These are phyloP conservation scores for Russula olivacea DNA, from an alignment of 768 basidiomycete species.

Conservation along the genomic window DNA sequence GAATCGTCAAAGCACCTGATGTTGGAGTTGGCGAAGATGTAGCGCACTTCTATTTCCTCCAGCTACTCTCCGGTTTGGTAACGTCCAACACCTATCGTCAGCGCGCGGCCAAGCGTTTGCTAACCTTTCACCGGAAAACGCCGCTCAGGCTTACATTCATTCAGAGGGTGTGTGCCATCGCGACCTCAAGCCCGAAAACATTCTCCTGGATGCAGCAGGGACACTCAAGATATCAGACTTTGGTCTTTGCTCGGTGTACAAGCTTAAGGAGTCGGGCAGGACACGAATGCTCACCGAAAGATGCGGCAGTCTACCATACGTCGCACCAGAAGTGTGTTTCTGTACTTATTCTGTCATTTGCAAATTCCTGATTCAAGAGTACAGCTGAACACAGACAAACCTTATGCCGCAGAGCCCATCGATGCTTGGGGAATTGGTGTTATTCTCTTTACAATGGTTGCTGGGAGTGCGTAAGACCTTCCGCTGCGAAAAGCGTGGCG, in stretches of 20 bases:
- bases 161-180: constrained; percentile 88
- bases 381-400: constrained; percentile 57
- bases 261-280: constrained; percentile 73
- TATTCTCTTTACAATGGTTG: constrained; percentile 85
- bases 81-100: constrained; percentile 26
- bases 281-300: constrained; percentile 70
- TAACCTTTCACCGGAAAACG: not conserved
- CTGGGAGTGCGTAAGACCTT: constrained; percentile 63
- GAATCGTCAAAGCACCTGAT: constrained; percentile 63
- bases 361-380: not conserved
- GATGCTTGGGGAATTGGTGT: constrained; percentile 97
- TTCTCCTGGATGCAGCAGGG: constrained; percentile 79
- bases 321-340: constrained; percentile 78
- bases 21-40: constrained; percentile 80
- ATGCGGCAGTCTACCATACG: constrained; percentile 91
- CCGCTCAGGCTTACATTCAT: constrained; percentile 71
- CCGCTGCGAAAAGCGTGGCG: not conserved
- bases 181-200: constrained; percentile 95
- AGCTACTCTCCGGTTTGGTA: constrained; percentile 80
- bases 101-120: not conserved
- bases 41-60: constrained; percentile 85
- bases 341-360: not conserved
- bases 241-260: constrained; percentile 86
- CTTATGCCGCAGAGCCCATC: constrained; percentile 87
- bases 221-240: constrained; percentile 93